Evolutionary conservation across 2,329 filamentous ascomycete species (phyloP).

Genomic region (Ampelomyces quisqualis): DNA sequence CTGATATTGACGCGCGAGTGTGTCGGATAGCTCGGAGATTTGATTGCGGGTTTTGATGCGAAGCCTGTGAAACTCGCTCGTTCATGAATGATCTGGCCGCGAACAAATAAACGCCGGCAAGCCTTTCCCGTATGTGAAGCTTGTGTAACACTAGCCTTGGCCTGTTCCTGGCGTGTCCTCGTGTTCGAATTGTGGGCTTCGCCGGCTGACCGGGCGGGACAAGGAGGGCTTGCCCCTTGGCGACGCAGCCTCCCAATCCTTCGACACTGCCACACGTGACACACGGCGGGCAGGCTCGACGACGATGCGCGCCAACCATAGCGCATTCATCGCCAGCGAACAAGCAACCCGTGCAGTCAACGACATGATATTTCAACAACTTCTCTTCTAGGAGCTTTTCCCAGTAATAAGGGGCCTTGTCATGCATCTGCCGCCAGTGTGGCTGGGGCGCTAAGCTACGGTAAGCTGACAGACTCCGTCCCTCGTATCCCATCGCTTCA

Average conservation of each 20-base stretch:
- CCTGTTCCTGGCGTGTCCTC: slow-evolving; percentile 2
- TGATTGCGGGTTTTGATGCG: neutral
- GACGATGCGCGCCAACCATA: neutral
- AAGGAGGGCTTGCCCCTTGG: neutral
- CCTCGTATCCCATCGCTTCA: slow-evolving; percentile 9
- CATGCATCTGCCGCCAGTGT: slow-evolving; percentile 4
- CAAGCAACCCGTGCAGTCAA: too few species aligned
- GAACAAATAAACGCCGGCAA: slow-evolving; percentile 1
- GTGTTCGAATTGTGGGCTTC: neutral
- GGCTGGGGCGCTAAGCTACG: slow-evolving; percentile 9
- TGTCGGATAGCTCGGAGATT: neutral
- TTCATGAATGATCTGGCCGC: neutral
- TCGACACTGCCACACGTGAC: neutral
- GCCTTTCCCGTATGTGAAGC: slow-evolving; percentile 3
- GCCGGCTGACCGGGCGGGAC: neutral
- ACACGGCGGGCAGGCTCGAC: neutral
- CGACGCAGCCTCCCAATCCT: neutral
- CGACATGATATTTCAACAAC: neutral
- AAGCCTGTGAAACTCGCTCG: too few species aligned
- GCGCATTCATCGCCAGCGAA: neutral
- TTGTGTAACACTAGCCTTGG: neutral
- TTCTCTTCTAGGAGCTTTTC: neutral
- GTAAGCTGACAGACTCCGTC: slow-evolving; percentile 4
- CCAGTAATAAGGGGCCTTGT: neutral
- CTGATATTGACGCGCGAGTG: neutral